Conservation (phyloP, 805 yeast species). For the Lipomyces yamadae region DNA sequence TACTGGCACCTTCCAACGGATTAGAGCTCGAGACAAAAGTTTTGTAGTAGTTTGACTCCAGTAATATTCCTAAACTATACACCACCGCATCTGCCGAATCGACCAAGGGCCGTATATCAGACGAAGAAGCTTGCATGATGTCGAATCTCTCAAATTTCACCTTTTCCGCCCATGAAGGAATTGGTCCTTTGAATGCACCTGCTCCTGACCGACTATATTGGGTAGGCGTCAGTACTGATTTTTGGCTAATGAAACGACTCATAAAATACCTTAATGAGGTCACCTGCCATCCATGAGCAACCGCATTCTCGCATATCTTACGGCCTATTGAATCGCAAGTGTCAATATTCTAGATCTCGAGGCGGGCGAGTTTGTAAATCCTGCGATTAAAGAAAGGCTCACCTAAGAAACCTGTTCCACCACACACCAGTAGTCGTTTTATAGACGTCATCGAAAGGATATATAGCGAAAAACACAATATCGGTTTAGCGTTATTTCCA, state of each 20-base stretch:
- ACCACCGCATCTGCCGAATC: constrained; percentile 31
- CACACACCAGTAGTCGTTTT: constrained; percentile 27
- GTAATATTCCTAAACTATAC: constrained; percentile 26
- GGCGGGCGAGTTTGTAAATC: neutral
- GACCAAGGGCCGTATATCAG: constrained; percentile 16
- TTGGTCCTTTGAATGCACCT: constrained; percentile 2
- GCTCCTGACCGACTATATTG: constrained; percentile 30
- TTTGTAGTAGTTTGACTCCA: constrained; percentile 34
- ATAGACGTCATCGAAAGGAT: constrained; percentile 8
- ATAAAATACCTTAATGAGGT: constrained; percentile 30
- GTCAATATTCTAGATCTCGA: neutral
- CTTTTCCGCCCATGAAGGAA: constrained; percentile 23
- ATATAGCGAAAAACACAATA: neutral
- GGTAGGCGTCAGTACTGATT: neutral
- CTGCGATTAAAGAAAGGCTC: neutral
- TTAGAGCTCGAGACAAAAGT: constrained; percentile 23
- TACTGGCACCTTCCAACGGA: constrained; percentile 27
- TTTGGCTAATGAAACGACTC: neutral
- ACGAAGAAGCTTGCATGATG: constrained; percentile 13
- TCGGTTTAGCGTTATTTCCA: neutral
- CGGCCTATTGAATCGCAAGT: constrained; percentile 16
- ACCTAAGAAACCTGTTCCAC: constrained; percentile 34
- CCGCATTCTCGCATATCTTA: constrained; percentile 32
- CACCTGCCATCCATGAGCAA: constrained; percentile 35
- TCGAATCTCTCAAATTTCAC: constrained; percentile 28